These are phyloP conservation scores for Amanita polypyramis DNA, from an alignment of 768 basidiomycete genomes.

Conservation along the genomic window DNA sequence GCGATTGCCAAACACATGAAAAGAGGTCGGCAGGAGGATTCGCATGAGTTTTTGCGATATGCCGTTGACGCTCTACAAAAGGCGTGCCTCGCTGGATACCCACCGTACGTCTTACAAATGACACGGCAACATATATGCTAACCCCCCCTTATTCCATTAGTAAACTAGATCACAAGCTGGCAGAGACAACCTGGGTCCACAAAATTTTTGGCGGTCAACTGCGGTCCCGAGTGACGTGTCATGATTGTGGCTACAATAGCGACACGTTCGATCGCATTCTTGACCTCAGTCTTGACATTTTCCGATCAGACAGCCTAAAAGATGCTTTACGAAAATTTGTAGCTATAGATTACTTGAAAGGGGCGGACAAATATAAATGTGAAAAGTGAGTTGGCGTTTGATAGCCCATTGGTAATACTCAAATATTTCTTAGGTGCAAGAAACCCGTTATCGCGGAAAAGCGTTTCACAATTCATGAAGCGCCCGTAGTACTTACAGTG, in stretches of 20 bases:
- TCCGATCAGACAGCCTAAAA: conserved; percentile 46
- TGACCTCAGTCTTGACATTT: conserved; percentile 88
- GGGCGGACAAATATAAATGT: conserved; percentile 95
- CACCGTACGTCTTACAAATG: conserved; percentile 41
- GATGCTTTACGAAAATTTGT: conserved; percentile 76
- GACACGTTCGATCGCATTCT: conserved; percentile 96
- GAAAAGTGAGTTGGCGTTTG: conserved; percentile 64
- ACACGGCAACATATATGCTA: background rate
- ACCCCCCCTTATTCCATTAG: conserved; percentile 22
- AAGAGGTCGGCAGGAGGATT: conserved; percentile 90
- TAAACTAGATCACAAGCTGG: conserved; percentile 59
- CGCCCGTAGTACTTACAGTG: conserved; percentile 80
- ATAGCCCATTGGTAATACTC: background rate
- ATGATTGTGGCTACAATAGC: conserved; percentile 72
- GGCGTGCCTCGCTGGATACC: conserved; percentile 60
- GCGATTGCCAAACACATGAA: conserved; percentile 89
- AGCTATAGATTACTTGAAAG: conserved; percentile 72
- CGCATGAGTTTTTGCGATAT: conserved; percentile 96
- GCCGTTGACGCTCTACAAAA: conserved; percentile 87
- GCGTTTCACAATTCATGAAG: conserved; percentile 78
- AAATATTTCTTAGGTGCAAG: conserved; percentile 61
- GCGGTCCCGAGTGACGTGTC: conserved; percentile 85
- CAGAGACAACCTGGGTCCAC: conserved; percentile 90
- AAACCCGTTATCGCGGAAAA: conserved; percentile 86
- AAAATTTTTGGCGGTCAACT: conserved; percentile 88